Percentiles rank a stretch among this genome's conserved stretches.
phyloP scores from a whole-genome alignment of 2,329 filamentous ascomycete genomes.

The Ceratocystis albifundus region DNA sequence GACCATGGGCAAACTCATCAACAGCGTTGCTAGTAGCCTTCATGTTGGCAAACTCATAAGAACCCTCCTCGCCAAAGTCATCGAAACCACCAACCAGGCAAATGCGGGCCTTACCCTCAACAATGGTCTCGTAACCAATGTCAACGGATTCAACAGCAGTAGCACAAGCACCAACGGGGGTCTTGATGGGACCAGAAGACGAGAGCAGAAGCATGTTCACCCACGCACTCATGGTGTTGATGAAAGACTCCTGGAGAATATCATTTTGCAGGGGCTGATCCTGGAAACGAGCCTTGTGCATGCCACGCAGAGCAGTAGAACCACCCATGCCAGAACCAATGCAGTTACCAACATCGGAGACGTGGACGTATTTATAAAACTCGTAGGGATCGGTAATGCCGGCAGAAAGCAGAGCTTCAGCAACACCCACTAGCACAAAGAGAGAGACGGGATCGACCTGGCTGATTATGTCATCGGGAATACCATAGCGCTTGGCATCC shows the following conservation, averaged over 20 bases:
- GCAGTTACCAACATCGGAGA: constrained; percentile 96
- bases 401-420: constrained; percentile 77
- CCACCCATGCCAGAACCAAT: constrained; percentile 98
- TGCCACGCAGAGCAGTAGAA: constrained; percentile 78
- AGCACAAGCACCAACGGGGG: constrained; percentile 91
- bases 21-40: constrained; percentile 97
- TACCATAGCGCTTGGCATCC: constrained; percentile 91
- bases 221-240: constrained; percentile 99
- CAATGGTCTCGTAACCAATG: constrained; percentile 95
- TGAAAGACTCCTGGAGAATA: constrained; percentile 97
- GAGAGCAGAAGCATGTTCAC: constrained; percentile 98
- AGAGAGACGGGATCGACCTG: constrained; percentile 96
- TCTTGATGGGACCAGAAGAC: constrained; percentile 96
- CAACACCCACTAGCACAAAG: constrained; percentile 86
- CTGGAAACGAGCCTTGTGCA: constrained; percentile 96
- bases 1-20: constrained; percentile 88
- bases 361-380: constrained; percentile 98
- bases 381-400: constrained; percentile 99
- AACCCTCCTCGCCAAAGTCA: constrained; percentile 98
- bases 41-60: constrained; percentile 99
- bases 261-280: constrained; percentile 98
- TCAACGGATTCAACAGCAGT: constrained; percentile 96
- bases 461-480: constrained; percentile 93
- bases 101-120: constrained; percentile 93
- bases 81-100: constrained; percentile 98